Evolutionary conservation across 345 rosid species (phyloP).

Genomic region (Luvunga scandens): DNA sequence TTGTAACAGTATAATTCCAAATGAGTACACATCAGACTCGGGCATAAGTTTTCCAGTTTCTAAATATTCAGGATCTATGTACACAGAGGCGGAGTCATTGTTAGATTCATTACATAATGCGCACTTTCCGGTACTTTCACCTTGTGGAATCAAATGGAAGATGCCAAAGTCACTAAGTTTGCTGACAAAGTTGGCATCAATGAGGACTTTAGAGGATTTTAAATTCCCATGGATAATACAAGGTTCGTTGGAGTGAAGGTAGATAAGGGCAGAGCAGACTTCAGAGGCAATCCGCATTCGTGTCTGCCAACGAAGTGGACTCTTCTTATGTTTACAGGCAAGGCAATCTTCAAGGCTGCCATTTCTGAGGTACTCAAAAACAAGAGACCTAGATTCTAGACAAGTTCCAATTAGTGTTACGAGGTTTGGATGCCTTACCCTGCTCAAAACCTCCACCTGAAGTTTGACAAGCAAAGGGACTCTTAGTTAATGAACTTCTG

Average conservation of each 20-base stretch:
- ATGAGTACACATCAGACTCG: slow-evolving; percentile 70
- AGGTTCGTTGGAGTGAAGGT: slow-evolving; percentile 81
- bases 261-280: slow-evolving; percentile 77
- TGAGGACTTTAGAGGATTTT: slow-evolving; percentile 78
- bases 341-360: slow-evolving; percentile 78
- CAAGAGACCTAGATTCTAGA: slow-evolving; percentile 73
- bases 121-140: slow-evolving; percentile 11
- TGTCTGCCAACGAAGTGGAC: slow-evolving; percentile 66
- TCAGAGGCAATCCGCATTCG: slow-evolving; percentile 64
- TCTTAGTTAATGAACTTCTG: neutral
- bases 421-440: slow-evolving; percentile 89
- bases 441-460: slow-evolving; percentile 72
- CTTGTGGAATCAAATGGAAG: slow-evolving; percentile 42
- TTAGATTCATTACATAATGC: slow-evolving; percentile 7
- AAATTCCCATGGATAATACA: slow-evolving; percentile 77
- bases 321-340: slow-evolving; percentile 41
- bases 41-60: slow-evolving; percentile 45
- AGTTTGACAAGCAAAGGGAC: slow-evolving; percentile 16
- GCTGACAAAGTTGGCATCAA: slow-evolving; percentile 62
- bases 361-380: slow-evolving; percentile 66
- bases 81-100: slow-evolving; percentile 21
- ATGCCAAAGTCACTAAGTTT: slow-evolving; percentile 73
- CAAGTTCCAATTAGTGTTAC: slow-evolving; percentile 74
- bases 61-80: slow-evolving; percentile 56
- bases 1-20: slow-evolving; percentile 73